These are phyloP conservation scores for Pseudocercospora fijiensis DNA, from an alignment of 2,329 filamentous ascomycete genomes.

Conservation along the genomic window DNA sequence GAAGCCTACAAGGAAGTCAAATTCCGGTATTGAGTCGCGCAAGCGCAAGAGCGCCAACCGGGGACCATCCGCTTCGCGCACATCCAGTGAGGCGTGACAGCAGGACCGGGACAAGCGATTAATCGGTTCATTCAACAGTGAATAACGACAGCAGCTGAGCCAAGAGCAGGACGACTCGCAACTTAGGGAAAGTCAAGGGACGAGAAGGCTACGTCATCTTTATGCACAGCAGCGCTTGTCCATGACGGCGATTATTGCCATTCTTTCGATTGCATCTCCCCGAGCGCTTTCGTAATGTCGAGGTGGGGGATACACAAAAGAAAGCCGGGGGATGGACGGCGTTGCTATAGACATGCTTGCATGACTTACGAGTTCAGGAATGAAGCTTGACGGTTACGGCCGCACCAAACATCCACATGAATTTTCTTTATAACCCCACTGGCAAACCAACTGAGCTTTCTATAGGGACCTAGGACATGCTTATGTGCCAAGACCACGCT, in stretches of 20 bases:
- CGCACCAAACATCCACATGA: neutral
- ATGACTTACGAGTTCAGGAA: neutral
- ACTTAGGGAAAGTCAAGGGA: too few relatives aligned
- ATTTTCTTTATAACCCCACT: too few relatives aligned
- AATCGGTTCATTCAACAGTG: conserved; percentile 6
- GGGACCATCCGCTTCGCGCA: conserved; percentile 17
- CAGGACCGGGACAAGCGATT: conserved; percentile 9
- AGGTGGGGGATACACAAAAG: conserved; percentile 3
- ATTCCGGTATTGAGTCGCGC: neutral
- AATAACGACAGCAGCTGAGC: neutral
- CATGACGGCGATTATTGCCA: neutral
- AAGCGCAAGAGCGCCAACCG: conserved; percentile 6
- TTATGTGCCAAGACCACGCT: neutral
- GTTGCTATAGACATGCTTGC: neutral
- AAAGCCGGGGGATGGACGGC: neutral
- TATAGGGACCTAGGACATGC: too few relatives aligned
- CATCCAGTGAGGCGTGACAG: conserved; percentile 14
- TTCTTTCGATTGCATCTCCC: neutral
- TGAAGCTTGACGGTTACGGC: neutral
- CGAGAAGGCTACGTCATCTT: neutral
- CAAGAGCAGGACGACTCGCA: neutral
- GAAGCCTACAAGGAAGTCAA: neutral
- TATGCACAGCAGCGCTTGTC: neutral
- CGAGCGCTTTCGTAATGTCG: neutral
- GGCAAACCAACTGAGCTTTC: too few relatives aligned